Percentiles rank a stretch among this genome's conserved stretches.
These are phyloP conservation scores for Cinnamomum micranthum DNA, from an alignment of 164 flowering plant genomes.

Conservation along the genomic window DNA sequence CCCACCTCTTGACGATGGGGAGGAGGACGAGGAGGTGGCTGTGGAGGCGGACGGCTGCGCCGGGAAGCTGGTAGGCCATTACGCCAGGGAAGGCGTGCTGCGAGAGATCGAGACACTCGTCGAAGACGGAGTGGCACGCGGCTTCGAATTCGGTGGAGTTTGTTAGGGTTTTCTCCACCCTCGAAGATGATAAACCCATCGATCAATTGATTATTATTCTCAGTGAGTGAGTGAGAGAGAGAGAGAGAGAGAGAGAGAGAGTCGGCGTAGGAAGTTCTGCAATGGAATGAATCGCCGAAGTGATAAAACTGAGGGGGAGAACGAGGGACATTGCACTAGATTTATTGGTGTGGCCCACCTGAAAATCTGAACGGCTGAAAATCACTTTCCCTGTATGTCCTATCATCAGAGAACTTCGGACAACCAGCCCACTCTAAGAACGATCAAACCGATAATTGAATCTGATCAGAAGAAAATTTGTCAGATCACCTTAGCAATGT, in stretches of 20 bases:
- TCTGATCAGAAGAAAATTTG: no score
- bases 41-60: slow-evolving; percentile 63
- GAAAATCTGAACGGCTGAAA: no score
- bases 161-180: slow-evolving; percentile 30
- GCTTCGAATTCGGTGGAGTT: slow-evolving; percentile 47
- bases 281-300: neutral
- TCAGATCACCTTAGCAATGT: no score
- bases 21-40: slow-evolving; percentile 30
- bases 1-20: slow-evolving; percentile 58
- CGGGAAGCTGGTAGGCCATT: slow-evolving; percentile 70
- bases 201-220: no score
- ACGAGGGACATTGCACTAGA: no score
- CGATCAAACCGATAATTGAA: no score
- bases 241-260: neutral
- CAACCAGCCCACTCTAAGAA: no score
- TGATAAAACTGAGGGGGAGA: no score
- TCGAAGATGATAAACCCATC: slow-evolving; percentile 44
- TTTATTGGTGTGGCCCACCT: no score
- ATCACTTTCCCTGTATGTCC: no score
- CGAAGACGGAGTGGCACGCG: slow-evolving; percentile 52
- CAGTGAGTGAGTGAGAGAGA: no score
- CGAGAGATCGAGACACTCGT: slow-evolving; percentile 42
- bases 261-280: neutral
- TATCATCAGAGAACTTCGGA: no score
- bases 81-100: slow-evolving; percentile 73